These are phyloP conservation scores for Trichoderma breve DNA, from an alignment of 2,329 filamentous ascomycete species.

Conservation along the genomic window DNA sequence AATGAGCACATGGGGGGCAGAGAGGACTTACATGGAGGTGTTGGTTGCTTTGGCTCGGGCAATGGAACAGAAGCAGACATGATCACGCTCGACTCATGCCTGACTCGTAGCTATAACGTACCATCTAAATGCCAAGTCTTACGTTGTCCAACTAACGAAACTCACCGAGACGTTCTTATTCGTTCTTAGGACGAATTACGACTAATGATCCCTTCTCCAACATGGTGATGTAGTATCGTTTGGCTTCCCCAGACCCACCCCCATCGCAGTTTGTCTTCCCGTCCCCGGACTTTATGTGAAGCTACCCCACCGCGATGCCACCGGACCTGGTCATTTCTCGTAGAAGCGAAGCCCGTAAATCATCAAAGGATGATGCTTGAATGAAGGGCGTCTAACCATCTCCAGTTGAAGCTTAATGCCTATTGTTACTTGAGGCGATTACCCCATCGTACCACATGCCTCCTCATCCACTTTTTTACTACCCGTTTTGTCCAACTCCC, in stretches of 20 bases:
- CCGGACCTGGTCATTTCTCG: background rate
- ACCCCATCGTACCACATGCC: background rate
- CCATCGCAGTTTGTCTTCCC: background rate
- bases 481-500: background rate
- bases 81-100: background rate
- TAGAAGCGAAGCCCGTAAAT: background rate
- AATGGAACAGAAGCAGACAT: background rate
- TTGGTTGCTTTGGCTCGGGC: background rate
- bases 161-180: background rate
- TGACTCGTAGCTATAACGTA: background rate
- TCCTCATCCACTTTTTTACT: background rate
- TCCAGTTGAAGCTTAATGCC: background rate
- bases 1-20: background rate
- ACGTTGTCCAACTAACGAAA: background rate
- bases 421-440: background rate
- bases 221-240: background rate
- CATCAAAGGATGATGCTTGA: background rate
- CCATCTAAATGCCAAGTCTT: background rate
- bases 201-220: background rate
- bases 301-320: background rate
- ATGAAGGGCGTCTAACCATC: background rate
- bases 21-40: background rate
- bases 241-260: background rate
- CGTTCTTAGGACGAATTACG: background rate
- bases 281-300: background rate